phyloP scores from a whole-genome alignment of 805 yeast species.

The Starmerella kuoi region DNA sequence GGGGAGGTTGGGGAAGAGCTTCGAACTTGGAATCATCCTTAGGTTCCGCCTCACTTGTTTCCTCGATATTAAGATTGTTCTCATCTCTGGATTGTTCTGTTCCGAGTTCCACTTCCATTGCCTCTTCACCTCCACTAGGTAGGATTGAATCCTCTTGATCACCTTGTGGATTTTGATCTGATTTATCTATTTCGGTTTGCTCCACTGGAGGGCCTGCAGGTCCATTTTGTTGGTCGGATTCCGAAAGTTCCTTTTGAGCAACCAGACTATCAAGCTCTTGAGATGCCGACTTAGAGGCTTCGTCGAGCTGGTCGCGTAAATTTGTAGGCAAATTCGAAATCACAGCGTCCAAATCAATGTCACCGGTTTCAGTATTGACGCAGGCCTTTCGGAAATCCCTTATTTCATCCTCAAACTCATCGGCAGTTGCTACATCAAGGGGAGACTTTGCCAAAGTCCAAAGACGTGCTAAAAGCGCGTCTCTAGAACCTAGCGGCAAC shows the following conservation, averaged over 20 bases:
- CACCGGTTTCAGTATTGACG: constrained; percentile 5
- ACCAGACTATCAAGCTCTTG: background rate
- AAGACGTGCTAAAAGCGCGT: constrained; percentile 16
- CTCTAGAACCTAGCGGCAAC: constrained; percentile 9
- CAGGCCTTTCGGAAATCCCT: constrained; percentile 8
- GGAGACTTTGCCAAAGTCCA: constrained; percentile 15
- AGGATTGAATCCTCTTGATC: background rate
- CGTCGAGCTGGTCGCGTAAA: constrained; percentile 4
- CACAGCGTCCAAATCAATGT: constrained; percentile 8
- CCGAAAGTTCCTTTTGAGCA: background rate
- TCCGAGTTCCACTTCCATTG: too few relatives aligned
- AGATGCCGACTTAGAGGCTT: background rate
- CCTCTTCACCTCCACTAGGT: background rate
- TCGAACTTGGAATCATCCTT: background rate
- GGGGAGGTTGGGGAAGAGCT: background rate
- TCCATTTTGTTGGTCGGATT: background rate
- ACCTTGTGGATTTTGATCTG: too few relatives aligned
- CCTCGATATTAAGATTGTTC: background rate
- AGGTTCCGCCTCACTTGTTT: background rate
- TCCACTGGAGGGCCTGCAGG: background rate
- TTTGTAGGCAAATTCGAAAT: constrained; percentile 8
- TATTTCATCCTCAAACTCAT: constrained; percentile 8
- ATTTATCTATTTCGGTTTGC: background rate
- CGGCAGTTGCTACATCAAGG: background rate
- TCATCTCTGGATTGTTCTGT: background rate